Base-by-base conservation (phyloP, 257 asterid genomes). In the Euphrasia confusa region DNA sequence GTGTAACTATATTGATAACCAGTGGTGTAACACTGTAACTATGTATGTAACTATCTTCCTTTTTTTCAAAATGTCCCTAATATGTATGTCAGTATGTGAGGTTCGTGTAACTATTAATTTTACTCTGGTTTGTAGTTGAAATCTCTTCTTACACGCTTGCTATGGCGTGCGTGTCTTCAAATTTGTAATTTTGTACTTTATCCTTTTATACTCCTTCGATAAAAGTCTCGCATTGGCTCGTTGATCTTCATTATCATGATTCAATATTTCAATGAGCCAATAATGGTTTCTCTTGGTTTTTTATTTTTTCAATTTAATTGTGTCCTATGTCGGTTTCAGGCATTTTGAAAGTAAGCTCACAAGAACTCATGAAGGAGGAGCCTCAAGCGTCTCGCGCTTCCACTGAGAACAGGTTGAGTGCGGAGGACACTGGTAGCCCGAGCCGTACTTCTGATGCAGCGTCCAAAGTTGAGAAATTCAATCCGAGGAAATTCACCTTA, bases 401-500 rank as follows among this genome's bases (percentile, higher is more conserved):
- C 52, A 18, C 9, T 17, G 68, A 44, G 39, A 24, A 45, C 48
- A 21, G 48, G n/a, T 26, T 61, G 7, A 63, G 39, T 35, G 57
- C 60, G 14, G 24, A 30, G 4, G 64, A 53, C 54, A 33, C 12
- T 42, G 58, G 59, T 68, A 30, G 7, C 2, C 18, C 18, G 14
- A n/a, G 18, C 17, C 30, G 60, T 10, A 47, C 15, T 33, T 18
- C 48, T 32, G 77, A 61, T 70, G 71, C 39, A 4, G 75, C 66
- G 33, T 27, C 60, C 44, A 72, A 64, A 58, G 60, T 24, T 14
- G 7, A 6, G 10, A 75, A 66, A 55, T 49, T 14, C 57, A 54
- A 54, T 1, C 79, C 83, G 1, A 61, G 66, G 62, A 58, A 17
- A 40, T 78, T 78, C 8, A 15, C 63, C 26, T 66, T 69, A 2